A percentile compares a stretch with the other conserved stretches of the same genome.
phyloP scores from a whole-genome alignment of 2,329 filamentous ascomycete genomes.

The Tympanopsis confertula region DNA sequence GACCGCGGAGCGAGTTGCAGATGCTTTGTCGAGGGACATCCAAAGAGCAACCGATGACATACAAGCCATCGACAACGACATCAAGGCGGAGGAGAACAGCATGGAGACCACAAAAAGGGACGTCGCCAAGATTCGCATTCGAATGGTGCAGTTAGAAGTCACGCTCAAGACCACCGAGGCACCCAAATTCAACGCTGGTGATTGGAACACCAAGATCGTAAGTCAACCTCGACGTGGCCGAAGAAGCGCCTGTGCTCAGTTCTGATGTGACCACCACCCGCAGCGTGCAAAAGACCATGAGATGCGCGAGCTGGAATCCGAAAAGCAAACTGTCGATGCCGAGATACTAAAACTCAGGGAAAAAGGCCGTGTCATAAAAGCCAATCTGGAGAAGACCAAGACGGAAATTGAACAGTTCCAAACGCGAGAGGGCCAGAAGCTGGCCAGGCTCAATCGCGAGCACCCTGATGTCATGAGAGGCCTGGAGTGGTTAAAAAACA shows the following conservation, averaged over 20 bases:
- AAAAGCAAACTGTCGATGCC: conserved; percentile 4
- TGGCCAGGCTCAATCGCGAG: conserved; percentile 47
- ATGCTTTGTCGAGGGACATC: too few relatives aligned
- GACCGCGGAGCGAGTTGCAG: too few relatives aligned
- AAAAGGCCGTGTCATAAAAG: too few relatives aligned
- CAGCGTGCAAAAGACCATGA: conserved; percentile 28
- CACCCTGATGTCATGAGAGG: conserved; percentile 56
- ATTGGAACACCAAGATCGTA: conserved; percentile 43
- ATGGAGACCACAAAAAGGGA: conserved; percentile 62
- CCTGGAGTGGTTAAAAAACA: conserved; percentile 72
- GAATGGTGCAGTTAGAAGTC: too few relatives aligned
- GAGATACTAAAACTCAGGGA: too few relatives aligned
- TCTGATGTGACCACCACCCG: conserved; percentile 21
- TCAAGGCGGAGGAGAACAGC: conserved; percentile 33
- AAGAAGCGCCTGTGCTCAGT: conserved; percentile 41
- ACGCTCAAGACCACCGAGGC: conserved; percentile 50
- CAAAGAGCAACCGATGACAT: too few relatives aligned
- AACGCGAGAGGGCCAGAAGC: conserved; percentile 48
- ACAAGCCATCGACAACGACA: conserved; percentile 32
- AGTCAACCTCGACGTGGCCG: conserved; percentile 42
- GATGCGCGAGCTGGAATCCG: conserved; percentile 15
- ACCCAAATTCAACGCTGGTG: conserved; percentile 38
- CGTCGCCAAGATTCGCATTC: conserved; percentile 71
- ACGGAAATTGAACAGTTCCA: conserved; percentile 13
- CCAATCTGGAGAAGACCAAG: conserved; percentile 9